phyloP scores from a whole-genome alignment of 2,329 filamentous ascomycete genomes.

The Scedosporium boydii region DNA sequence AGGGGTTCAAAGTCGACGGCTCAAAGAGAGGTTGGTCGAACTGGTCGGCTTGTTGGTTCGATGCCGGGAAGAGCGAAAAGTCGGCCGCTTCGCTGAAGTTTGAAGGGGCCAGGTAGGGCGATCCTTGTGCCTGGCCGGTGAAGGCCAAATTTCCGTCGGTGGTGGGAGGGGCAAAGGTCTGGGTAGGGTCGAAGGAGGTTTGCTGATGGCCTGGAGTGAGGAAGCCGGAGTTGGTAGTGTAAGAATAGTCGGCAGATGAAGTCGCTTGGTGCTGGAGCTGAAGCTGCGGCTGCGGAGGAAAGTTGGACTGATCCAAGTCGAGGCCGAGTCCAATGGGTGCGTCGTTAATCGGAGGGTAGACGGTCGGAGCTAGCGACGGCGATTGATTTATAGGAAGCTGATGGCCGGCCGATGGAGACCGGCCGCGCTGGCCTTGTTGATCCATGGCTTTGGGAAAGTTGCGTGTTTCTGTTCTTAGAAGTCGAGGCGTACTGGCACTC shows the following conservation, averaged over 20 bases:
- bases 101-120: conserved; percentile 35
- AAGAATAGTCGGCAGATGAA: conserved; percentile 9
- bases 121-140: conserved; percentile 30
- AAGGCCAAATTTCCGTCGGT: conserved; percentile 30
- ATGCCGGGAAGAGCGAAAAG: conserved; percentile 55
- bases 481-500: conserved; percentile 5
- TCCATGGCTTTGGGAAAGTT: conserved; percentile 23
- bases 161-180: conserved; percentile 32
- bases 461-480: conserved; percentile 8
- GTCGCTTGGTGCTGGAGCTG: conserved; percentile 25
- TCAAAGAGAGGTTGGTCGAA: conserved; percentile 55
- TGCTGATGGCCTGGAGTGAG: conserved; percentile 20
- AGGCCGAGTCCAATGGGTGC: conserved; percentile 46
- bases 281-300: background rate
- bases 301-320: conserved; percentile 41
- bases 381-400: conserved; percentile 59
- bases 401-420: conserved; percentile 51
- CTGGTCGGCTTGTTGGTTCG: conserved; percentile 42
- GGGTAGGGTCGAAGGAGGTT: conserved; percentile 30
- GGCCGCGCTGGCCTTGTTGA: conserved; percentile 37
- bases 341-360: conserved; percentile 39
- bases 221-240: conserved; percentile 12
- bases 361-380: conserved; percentile 53
- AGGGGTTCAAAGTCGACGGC: conserved; percentile 26
- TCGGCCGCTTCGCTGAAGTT: conserved; percentile 25